Conservation (phyloP, 768 basidiomycete genomes). For the Suillus spraguei region DNA sequence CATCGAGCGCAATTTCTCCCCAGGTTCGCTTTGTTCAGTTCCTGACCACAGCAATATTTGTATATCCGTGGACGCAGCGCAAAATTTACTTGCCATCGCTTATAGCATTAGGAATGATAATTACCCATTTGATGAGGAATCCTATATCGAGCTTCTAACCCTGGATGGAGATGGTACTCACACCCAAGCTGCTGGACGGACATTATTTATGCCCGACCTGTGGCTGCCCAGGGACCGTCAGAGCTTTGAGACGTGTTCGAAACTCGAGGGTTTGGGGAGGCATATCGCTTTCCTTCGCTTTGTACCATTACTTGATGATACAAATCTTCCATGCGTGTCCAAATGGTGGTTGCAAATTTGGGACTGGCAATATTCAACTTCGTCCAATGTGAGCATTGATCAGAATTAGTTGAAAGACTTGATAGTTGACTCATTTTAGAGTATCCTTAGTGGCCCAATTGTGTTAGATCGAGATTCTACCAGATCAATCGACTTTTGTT, state of each 20-base stretch:
- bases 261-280: neutral
- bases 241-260: too few species aligned
- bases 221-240: neutral
- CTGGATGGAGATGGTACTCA: neutral
- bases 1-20: neutral
- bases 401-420: neutral
- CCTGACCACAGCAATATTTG: neutral
- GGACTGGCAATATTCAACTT: slow-evolving; percentile 1
- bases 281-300: neutral
- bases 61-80: neutral
- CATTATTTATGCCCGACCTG: neutral
- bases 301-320: neutral
- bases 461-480: neutral
- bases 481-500: neutral
- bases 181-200: neutral
- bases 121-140: neutral
- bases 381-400: neutral
- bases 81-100: neutral
- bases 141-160: neutral
- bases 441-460: neutral
- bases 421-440: neutral
- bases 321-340: too few species aligned
- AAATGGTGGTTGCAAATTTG: neutral
- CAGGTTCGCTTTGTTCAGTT: neutral
- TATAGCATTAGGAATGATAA: too few species aligned